These are phyloP conservation scores for Exobasidium rhododendri DNA, from an alignment of 1,284 basidiomycete species.

Conservation along the genomic window DNA sequence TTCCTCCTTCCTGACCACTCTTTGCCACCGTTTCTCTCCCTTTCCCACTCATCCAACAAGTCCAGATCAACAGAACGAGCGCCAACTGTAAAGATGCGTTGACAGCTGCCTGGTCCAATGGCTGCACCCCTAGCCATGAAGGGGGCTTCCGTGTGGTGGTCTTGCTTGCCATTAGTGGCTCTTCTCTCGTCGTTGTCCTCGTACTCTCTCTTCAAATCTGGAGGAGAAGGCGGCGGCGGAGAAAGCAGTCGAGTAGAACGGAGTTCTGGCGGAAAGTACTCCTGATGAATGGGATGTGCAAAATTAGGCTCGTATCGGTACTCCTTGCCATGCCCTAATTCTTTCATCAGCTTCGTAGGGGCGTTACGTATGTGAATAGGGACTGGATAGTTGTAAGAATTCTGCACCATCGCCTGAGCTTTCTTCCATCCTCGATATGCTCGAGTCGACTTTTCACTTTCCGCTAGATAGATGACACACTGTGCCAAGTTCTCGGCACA, in stretches of 20 bases:
- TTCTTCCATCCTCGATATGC: conserved; percentile 47
- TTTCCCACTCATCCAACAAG: conserved; percentile 71
- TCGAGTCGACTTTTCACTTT: conserved; percentile 77
- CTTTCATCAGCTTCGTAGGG: conserved; percentile 76
- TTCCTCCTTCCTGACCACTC: conserved; percentile 64
- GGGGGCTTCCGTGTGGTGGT: background rate
- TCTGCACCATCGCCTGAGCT: conserved; percentile 35
- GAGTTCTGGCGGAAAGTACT: conserved; percentile 58
- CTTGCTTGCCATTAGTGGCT: background rate
- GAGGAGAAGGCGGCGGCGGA: conserved; percentile 58
- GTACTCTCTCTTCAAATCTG: background rate
- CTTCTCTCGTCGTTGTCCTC: background rate
- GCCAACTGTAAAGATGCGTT: conserved; percentile 42
- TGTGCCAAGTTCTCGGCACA: conserved; percentile 64
- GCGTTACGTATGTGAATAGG: conserved; percentile 81
- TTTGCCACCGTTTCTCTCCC: conserved; percentile 63
- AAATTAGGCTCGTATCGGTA: conserved; percentile 72
- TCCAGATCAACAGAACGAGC: conserved; percentile 66
- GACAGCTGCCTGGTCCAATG: conserved; percentile 39
- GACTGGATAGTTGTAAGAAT: conserved; percentile 60
- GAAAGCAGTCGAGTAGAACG: conserved; percentile 60
- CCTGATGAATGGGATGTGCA: conserved; percentile 60
- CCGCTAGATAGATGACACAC: conserved; percentile 74
- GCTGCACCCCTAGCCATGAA: conserved; percentile 19
- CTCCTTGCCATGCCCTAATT: conserved; percentile 65